Conservation (phyloP, 495 filamentous ascomycete species). For the Aspergillus panamensis region DNA sequence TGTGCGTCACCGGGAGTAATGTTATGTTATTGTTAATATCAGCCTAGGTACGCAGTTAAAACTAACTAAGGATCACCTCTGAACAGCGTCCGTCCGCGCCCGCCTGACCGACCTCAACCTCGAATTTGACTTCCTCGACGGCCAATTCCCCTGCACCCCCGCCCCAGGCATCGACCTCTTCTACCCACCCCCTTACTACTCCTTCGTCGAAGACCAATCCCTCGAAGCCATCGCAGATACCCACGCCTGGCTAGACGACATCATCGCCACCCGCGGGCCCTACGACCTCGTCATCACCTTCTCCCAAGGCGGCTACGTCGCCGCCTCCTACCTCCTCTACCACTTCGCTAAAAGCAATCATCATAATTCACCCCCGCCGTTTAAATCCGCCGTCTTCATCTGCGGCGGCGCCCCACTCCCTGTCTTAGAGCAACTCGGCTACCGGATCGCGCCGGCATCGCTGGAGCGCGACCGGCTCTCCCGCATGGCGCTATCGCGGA, state of each 20-base stretch:
- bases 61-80: background rate
- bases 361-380: slow-evolving; percentile 41
- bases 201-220: slow-evolving; percentile 44
- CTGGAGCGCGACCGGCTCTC: slow-evolving; percentile 34
- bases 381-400: slow-evolving; percentile 59
- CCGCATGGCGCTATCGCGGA: slow-evolving; percentile 27
- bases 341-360: slow-evolving; percentile 18
- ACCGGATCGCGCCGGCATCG: slow-evolving; percentile 43
- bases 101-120: slow-evolving; percentile 33
- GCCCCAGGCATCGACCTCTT: slow-evolving; percentile 54
- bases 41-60: slow-evolving; percentile 11
- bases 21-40: slow-evolving; percentile 19
- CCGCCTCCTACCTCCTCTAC: slow-evolving; percentile 42
- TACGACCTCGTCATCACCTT: slow-evolving; percentile 61
- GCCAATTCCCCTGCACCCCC: slow-evolving; percentile 37
- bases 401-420: slow-evolving; percentile 51
- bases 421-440: slow-evolving; percentile 49
- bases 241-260: slow-evolving; percentile 44
- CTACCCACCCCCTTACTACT: slow-evolving; percentile 47
- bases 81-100: slow-evolving; percentile 40
- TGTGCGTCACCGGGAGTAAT: slow-evolving; percentile 32
- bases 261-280: slow-evolving; percentile 49
- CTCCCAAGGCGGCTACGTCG: slow-evolving; percentile 55
- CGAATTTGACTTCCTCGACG: slow-evolving; percentile 58
- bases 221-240: slow-evolving; percentile 35